These are phyloP conservation scores for Punctularia strigosozonata DNA, from an alignment of 768 basidiomycete genomes.

Conservation along the genomic window DNA sequence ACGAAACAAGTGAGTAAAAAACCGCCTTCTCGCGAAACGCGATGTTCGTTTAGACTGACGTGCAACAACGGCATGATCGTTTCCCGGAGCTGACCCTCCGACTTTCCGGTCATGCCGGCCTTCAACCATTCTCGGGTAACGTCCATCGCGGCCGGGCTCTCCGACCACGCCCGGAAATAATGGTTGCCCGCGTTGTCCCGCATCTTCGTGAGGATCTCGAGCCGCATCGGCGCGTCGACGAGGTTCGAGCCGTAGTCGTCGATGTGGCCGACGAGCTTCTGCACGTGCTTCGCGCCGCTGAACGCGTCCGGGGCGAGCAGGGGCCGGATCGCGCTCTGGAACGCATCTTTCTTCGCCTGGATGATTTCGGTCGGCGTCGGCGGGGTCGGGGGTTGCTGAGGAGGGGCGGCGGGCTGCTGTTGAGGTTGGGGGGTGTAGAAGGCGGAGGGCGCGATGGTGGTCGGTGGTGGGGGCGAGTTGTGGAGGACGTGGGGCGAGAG, in stretches of 20 bases:
- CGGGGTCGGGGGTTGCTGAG: constrained; percentile 19
- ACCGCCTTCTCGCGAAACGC: constrained; percentile 10
- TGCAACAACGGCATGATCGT: constrained; percentile 82
- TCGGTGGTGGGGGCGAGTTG: constrained; percentile 31
- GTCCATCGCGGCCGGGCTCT: constrained; percentile 64
- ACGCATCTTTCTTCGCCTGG: constrained; percentile 43
- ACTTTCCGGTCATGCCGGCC: constrained; percentile 46
- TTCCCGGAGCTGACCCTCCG: constrained; percentile 45
- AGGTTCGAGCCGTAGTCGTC: constrained; percentile 49
- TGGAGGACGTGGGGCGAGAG: constrained; percentile 64
- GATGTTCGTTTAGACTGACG: constrained; percentile 37
- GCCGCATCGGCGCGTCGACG: constrained; percentile 49
- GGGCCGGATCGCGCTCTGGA: constrained; percentile 40
- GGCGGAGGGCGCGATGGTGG: constrained; percentile 17
- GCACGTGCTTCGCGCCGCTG: constrained; percentile 59
- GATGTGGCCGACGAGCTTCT: constrained; percentile 45
- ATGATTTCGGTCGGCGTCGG: constrained; percentile 23
- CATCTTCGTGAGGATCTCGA: constrained; percentile 72
- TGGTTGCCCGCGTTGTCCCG: constrained; percentile 78
- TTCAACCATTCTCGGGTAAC: constrained; percentile 77
- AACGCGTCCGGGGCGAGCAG: constrained; percentile 48
- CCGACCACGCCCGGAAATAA: constrained; percentile 80
- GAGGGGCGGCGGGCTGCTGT: constrained; percentile 17
- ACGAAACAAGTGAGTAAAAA: constrained; percentile 6
- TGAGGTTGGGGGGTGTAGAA: constrained; percentile 28